Base-by-base conservation (phyloP, 768 basidiomycete species). In the Neoboletus magnificus region DNA sequence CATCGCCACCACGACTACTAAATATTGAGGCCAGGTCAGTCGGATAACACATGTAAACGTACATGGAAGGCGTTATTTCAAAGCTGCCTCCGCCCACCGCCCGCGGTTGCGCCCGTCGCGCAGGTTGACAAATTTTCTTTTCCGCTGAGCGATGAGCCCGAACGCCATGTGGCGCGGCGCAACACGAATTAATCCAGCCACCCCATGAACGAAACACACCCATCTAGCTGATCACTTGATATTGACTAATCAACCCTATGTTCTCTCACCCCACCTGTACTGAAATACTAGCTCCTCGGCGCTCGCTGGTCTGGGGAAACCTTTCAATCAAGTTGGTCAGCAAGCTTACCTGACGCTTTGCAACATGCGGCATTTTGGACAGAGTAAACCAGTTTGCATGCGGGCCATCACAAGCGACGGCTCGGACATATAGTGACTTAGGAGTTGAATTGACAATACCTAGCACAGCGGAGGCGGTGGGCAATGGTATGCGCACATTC, bases 181-280 rank as follows among this genome's bases (percentile, higher is more conserved):
- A 43, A 41, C 30, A 36, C 5, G 42, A 37, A 33, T 36, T 22
- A 39, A 40, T 40, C 23, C 40, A 42, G 18, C 52, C 48, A 48
- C 48, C 22, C 53, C 58, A 48, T n/a, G 37, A 41, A 51, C 15
- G 29, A 51, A 39, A 51, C 75, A 59, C 61, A 89, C 89, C 30
- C 93, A 70, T 90, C 91, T 54, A 90, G 84, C 64, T 39, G 40
- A 35, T 90, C 16, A 35, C 23, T 35, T 23, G 23, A 27, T 41
- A 91, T 87, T 87, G 86, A 64, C 85, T 87, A 23, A 86, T 75
- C 32, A 93, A 74, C 88, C 90, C 93, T 27, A 79, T 84, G 64
- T 89, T 89, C 72, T 94, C 92, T 11, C 82, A 79, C n/a, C 10
- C 25, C 43, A 23, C 22, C 15, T 75, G 64, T 9, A 48, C 22